Base-by-base conservation (phyloP, 306 rosid genomes). In the Ormosia semicastrata region DNA sequence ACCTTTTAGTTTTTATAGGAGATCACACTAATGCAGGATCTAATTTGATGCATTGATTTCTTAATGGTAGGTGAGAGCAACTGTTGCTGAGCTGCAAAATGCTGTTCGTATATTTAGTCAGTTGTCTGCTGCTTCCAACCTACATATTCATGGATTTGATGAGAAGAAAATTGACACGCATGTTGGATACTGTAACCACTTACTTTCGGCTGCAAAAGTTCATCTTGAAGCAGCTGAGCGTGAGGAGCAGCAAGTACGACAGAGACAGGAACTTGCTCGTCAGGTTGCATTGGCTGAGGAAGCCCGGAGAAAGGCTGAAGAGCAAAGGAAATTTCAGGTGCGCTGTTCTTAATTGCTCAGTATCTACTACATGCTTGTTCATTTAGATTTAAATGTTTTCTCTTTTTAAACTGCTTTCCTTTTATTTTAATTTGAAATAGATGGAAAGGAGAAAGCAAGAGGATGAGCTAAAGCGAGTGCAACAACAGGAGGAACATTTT, bases 161-260 rank as follows among this genome's bases (percentile, higher is more conserved):
- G 98, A 93, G 93, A 95, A 95, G 89, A 95, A 95, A 82, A 95
- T 95, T 73, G 99, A 96, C 75, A 96, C 99, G 72, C 99, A 96
- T 82, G 97, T 96, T 85, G 97, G 94, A 62, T 96, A 96, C 76
- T 96, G 99, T 88, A 92, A 83, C 88, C 96, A 95, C 82, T 87
- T 93, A 53, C 97, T 93, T 79, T 88, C 90, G 1, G 98, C 98
- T 71, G 97, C 98, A 65, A 91, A 83, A 85, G 91, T 91, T 85
- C 98, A 95, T 88, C 91, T 93, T 57, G 92, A 91, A 87, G 94
- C 91, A 74, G 99, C 99, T 67, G 95, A 93, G 85, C 96, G 79
- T 32, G 99, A 95, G 83, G 99, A 92, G 89, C 97, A 91, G 93
- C 97, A 93, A 87, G 68, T 84, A 62, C 91, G 94, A 66, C 94